A percentile compares a stretch with the other conserved stretches of the same genome.
Conservation (phyloP, 768 basidiomycete genomes). For the Russula olivacea region DNA sequence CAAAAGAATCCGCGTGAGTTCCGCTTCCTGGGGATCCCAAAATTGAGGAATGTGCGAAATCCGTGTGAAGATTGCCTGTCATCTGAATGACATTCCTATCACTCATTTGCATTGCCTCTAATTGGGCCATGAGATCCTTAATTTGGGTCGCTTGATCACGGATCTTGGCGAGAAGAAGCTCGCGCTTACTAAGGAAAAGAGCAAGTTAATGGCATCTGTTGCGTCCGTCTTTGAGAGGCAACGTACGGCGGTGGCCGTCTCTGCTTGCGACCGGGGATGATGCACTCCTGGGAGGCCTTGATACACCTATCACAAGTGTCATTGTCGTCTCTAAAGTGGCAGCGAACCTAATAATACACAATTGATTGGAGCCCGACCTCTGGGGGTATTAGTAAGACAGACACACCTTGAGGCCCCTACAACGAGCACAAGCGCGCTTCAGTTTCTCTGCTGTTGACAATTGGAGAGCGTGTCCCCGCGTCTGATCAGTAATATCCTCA, state of each 20-base stretch:
- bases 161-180: slow-evolving; percentile 71
- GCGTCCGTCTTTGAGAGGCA: neutral
- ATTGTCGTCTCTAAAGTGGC: slow-evolving; percentile 65
- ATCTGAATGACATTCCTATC: slow-evolving; percentile 16
- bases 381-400: neutral
- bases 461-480: neutral
- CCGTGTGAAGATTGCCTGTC: slow-evolving; percentile 18
- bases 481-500: slow-evolving; percentile 2
- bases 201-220: neutral
- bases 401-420: slow-evolving; percentile 24
- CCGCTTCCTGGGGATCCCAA: slow-evolving; percentile 26
- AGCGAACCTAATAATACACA: slow-evolving; percentile 50
- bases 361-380: neutral
- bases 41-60: slow-evolving; percentile 22
- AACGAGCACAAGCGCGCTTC: slow-evolving; percentile 26
- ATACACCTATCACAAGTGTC: slow-evolving; percentile 74
- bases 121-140: slow-evolving; percentile 60
- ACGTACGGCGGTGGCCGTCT: slow-evolving; percentile 73
- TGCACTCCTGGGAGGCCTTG: slow-evolving; percentile 64
- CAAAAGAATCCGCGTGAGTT: slow-evolving; percentile 2
- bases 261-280: slow-evolving; percentile 80
- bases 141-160: slow-evolving; percentile 69
- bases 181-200: slow-evolving; percentile 55
- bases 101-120: slow-evolving; percentile 43
- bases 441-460: slow-evolving; percentile 11